A percentile compares a stretch with the other conserved stretches of the same genome.
phyloP scores from a whole-genome alignment of 2,329 filamentous ascomycete genomes.

The Helotiales sp. region DNA sequence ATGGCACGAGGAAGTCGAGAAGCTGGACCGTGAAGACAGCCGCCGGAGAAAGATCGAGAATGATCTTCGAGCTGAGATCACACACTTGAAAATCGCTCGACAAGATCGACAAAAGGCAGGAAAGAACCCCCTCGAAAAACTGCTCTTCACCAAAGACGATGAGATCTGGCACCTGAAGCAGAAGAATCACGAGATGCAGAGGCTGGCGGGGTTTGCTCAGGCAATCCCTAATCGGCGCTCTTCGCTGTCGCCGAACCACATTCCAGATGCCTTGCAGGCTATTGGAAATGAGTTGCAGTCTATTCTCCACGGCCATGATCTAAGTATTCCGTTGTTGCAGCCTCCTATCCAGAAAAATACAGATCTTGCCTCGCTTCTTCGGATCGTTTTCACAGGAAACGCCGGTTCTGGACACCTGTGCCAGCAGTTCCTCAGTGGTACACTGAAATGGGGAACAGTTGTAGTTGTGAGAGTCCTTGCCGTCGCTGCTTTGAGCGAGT shows the following conservation, averaged over 20 bases:
- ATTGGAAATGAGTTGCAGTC: conserved; percentile 18
- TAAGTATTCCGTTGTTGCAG: background rate
- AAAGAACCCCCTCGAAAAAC: background rate
- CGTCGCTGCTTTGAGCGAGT: conserved; percentile 21
- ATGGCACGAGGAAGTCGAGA: background rate
- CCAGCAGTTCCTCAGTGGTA: background rate
- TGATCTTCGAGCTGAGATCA: background rate
- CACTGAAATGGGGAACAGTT: background rate
- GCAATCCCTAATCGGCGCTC: background rate
- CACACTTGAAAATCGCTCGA: background rate
- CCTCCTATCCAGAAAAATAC: background rate
- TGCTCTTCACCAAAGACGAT: background rate
- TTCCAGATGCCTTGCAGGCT: background rate
- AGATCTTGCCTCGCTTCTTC: background rate
- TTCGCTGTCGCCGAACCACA: background rate
- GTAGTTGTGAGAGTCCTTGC: conserved; percentile 16
- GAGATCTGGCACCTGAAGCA: background rate
- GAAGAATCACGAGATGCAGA: conserved; percentile 1
- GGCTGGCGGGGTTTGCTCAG: background rate
- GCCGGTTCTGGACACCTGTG: background rate
- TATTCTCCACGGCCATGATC: conserved; percentile 10
- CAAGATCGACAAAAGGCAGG: background rate
- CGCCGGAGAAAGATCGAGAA: background rate
- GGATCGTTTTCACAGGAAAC: background rate
- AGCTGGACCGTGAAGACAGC: background rate